These are phyloP conservation scores for Acanthamoeba sp. DNA, from an alignment of 208 protist species.

Conservation along the genomic window DNA sequence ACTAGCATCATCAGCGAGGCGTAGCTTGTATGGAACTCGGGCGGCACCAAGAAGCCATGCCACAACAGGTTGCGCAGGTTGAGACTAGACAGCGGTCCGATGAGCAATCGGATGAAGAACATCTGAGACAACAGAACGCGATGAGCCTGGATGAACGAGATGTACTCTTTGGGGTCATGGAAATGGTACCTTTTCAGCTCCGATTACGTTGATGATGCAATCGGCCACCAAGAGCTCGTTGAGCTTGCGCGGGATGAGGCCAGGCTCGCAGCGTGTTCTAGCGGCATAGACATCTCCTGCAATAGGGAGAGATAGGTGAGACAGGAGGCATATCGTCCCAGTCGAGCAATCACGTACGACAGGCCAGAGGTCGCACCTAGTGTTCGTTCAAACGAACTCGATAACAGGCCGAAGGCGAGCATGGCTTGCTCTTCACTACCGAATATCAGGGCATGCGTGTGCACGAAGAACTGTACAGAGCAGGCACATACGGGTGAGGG, in stretches of 20 bases:
- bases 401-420: slow-evolving; percentile 29
- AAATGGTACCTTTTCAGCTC: slow-evolving; percentile 18
- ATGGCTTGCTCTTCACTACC: slow-evolving; percentile 3
- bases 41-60: slow-evolving; percentile 42
- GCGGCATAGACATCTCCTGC: slow-evolving; percentile 18
- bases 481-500: no score
- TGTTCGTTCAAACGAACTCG: slow-evolving; percentile 24
- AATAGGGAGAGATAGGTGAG: neutral
- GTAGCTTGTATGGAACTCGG: slow-evolving; percentile 49
- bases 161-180: no score
- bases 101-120: slow-evolving; percentile 60
- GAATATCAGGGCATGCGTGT: neutral
- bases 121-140: neutral
- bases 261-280: neutral
- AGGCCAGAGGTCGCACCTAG: neutral
- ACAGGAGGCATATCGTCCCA: neutral
- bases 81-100: slow-evolving; percentile 47
- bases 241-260: slow-evolving; percentile 34
- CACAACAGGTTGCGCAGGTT: slow-evolving; percentile 55
- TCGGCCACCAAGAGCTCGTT: slow-evolving; percentile 38
- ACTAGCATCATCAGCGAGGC: slow-evolving; percentile 47
- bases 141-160: no score
- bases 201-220: neutral
- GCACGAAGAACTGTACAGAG: slow-evolving; percentile 30
- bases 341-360: neutral